A percentile compares a stretch with the other conserved stretches of the same genome.
These are phyloP conservation scores for Hypoxylon trugodes DNA, from an alignment of 495 filamentous ascomycete genomes.

Conservation along the genomic window DNA sequence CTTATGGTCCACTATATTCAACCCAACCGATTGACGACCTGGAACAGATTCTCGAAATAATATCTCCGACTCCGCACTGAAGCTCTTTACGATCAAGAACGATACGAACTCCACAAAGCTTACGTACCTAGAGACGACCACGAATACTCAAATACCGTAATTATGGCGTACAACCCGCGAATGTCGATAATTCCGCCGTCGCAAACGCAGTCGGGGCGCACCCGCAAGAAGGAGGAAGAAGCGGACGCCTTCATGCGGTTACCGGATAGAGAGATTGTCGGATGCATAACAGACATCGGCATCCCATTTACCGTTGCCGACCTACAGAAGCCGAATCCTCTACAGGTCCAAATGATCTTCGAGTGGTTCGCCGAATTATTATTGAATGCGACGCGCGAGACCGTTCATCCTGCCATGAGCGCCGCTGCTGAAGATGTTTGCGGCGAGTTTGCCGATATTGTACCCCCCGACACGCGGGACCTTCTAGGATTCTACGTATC, in stretches of 20 bases:
- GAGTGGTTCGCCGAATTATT: conserved; percentile 96
- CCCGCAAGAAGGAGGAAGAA: conserved; percentile 78
- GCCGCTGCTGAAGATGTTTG: conserved; percentile 84
- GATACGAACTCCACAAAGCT: background rate
- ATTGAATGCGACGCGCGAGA: conserved; percentile 88
- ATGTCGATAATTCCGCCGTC: conserved; percentile 72
- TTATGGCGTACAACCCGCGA: conserved; percentile 77
- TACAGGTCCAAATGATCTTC: conserved; percentile 93
- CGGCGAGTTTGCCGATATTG: conserved; percentile 79
- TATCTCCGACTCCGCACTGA: background rate
- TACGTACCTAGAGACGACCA: background rate
- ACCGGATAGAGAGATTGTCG: conserved; percentile 87
- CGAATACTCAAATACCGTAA: conserved; percentile 5
- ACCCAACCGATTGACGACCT: background rate
- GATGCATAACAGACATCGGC: conserved; percentile 95
- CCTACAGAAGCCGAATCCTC: conserved; percentile 89
- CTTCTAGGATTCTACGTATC: conserved; percentile 92
- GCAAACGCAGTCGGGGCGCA: conserved; percentile 68
- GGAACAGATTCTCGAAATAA: conserved; percentile 8
- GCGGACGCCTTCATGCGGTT: conserved; percentile 90
- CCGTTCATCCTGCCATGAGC: conserved; percentile 92
- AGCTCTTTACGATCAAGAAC: background rate
- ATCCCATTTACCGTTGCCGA: conserved; percentile 88
- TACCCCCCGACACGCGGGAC: conserved; percentile 86
- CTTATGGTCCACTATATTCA: conserved; percentile 17